Percentiles rank a stretch among this genome's conserved stretches.
Conservation (phyloP, 257 asterid species). For the Anisodus acutangulus region DNA sequence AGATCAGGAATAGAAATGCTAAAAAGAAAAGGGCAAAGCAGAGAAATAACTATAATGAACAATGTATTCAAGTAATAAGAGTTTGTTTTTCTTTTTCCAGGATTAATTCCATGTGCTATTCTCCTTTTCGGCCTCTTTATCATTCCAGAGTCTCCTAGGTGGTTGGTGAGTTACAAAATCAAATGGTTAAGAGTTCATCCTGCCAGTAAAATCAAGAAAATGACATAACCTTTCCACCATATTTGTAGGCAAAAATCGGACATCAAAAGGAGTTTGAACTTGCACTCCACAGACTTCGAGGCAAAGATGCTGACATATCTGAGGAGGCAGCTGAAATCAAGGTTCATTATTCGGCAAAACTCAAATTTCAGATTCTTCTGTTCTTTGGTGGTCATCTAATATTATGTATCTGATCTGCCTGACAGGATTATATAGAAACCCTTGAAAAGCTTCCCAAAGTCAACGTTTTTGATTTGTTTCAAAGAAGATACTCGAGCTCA, state of each 20-base stretch:
- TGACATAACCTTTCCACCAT: not conserved
- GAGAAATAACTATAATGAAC: not conserved
- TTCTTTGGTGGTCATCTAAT: not conserved
- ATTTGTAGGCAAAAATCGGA: slow-evolving; percentile 72
- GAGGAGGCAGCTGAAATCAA: slow-evolving; percentile 85
- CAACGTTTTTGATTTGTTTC: slow-evolving; percentile 69
- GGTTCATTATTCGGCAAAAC: slow-evolving; percentile 42
- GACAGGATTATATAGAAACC: slow-evolving; percentile 84
- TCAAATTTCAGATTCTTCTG: slow-evolving; percentile 10
- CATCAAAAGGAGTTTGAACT: slow-evolving; percentile 70
- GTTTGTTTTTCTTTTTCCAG: slow-evolving; percentile 52
- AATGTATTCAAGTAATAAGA: not conserved
- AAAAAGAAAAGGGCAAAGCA: not conserved
- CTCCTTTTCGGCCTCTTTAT: slow-evolving; percentile 66
- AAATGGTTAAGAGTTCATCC: not conserved
- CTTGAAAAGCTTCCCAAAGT: slow-evolving; percentile 83
- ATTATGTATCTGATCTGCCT: not conserved
- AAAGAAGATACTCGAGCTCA: slow-evolving; percentile 69
- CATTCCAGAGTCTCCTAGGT: slow-evolving; percentile 93
- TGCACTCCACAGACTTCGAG: slow-evolving; percentile 70
- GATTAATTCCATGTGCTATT: slow-evolving; percentile 73
- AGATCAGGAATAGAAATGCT: not conserved
- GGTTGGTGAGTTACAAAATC: slow-evolving; percentile 65
- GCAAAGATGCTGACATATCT: slow-evolving; percentile 65
- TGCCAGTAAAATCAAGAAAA: not conserved